phyloP scores from a whole-genome alignment of 1,284 basidiomycete species.

The Hypsizygus ulmarius region DNA sequence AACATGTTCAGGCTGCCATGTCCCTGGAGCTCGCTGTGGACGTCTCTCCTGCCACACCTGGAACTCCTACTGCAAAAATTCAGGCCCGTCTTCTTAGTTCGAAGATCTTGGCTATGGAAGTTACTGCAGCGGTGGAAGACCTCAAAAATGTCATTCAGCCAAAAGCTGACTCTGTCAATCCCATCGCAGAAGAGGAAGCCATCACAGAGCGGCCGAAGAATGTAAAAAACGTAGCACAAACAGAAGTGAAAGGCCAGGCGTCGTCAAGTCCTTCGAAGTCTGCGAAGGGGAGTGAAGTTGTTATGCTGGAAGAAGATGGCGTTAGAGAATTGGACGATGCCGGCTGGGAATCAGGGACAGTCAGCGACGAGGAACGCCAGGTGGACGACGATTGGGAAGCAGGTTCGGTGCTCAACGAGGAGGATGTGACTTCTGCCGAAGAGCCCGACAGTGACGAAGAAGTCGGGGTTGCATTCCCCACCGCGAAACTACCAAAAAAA shows the following conservation, averaged over 20 bases:
- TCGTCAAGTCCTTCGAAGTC: constrained; percentile 1
- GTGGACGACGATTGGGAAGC: constrained; percentile 42
- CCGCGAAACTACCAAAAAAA: constrained; percentile 7
- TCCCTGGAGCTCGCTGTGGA: constrained; percentile 39
- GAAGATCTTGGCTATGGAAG: constrained; percentile 66
- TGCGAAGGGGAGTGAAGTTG: constrained; percentile 11
- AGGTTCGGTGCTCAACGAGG: constrained; percentile 28
- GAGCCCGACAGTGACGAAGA: constrained; percentile 26
- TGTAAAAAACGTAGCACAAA: constrained; percentile 25
- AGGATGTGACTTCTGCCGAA: constrained; percentile 19
- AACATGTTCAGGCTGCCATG: constrained; percentile 44
- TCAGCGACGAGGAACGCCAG: constrained; percentile 33
- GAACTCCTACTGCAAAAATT: constrained; percentile 57
- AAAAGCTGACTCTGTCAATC: constrained; percentile 23
- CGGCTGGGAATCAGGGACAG: constrained; percentile 63
- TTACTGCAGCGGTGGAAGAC: constrained; percentile 51
- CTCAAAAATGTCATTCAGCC: constrained; percentile 46
- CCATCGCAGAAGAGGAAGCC: constrained; percentile 26
- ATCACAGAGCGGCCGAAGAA: constrained; percentile 22
- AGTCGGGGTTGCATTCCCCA: constrained; percentile 1
- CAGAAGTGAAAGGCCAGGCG: constrained; percentile 25
- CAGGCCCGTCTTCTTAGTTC: constrained; percentile 76
- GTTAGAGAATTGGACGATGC: constrained; percentile 36
- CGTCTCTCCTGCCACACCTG: constrained; percentile 32
- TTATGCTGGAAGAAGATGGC: constrained; percentile 21